Percentiles rank a stretch among this genome's conserved stretches.
Evolutionary conservation across 768 basidiomycete species (phyloP).

Genomic region (Crassisporium funariophilum): DNA sequence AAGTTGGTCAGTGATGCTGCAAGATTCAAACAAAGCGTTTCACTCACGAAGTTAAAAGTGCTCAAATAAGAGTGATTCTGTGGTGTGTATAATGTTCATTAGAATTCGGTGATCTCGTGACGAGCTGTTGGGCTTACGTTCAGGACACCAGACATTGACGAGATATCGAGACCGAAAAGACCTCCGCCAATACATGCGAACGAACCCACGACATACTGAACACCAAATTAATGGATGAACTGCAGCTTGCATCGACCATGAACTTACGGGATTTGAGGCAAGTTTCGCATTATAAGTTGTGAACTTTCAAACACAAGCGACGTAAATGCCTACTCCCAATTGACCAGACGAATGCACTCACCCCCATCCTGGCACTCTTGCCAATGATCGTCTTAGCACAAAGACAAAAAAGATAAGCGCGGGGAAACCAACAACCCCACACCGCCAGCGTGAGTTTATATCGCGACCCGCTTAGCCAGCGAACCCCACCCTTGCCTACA

Average conservation of each 20-base stretch:
- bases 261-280: neutral
- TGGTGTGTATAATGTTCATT: neutral
- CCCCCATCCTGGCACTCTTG: too few relatives aligned
- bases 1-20: neutral
- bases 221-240: neutral
- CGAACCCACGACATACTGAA: conserved; percentile 73
- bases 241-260: neutral
- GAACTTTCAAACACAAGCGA: too few relatives aligned
- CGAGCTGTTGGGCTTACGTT: conserved; percentile 29
- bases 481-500: too few relatives aligned
- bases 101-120: neutral
- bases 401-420: too few relatives aligned
- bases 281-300: neutral
- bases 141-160: conserved; percentile 79
- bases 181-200: conserved; percentile 84
- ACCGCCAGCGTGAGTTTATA: too few relatives aligned
- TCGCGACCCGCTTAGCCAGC: too few relatives aligned
- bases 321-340: too few relatives aligned
- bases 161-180: conserved; percentile 80
- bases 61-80: conserved; percentile 42
- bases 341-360: too few relatives aligned
- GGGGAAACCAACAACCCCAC: too few relatives aligned
- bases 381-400: too few relatives aligned
- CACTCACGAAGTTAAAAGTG: conserved; percentile 37
- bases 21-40: neutral